Percentiles rank a stretch among this genome's conserved stretches.
These are phyloP conservation scores for Chimonanthus salicifolius DNA, from an alignment of 164 flowering plant species.

Conservation along the genomic window DNA sequence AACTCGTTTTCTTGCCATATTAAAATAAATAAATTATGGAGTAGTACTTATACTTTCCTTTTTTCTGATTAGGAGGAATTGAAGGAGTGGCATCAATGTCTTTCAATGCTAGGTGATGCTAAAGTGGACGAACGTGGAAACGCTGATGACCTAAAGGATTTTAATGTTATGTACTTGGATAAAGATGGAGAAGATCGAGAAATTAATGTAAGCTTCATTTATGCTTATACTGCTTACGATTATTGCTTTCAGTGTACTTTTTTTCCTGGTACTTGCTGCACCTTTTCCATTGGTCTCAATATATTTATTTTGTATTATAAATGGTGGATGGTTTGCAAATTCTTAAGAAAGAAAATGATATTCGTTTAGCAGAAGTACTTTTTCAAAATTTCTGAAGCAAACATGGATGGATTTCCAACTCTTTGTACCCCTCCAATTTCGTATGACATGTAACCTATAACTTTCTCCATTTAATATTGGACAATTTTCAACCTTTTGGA, in stretches of 20 bases:
- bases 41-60: neutral
- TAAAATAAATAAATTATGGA: neutral
- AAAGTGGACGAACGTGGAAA: constrained; percentile 85
- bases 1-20: neutral
- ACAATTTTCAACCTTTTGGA: too few species aligned
- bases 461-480: too few species aligned
- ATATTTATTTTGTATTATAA: neutral
- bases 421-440: too few species aligned
- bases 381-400: too few species aligned
- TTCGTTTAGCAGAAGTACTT: too few species aligned
- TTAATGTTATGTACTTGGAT: constrained; percentile 59
- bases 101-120: constrained; percentile 82
- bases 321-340: neutral
- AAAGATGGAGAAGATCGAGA: constrained; percentile 92
- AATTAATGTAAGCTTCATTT: constrained; percentile 60
- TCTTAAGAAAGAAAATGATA: neutral
- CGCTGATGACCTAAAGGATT: constrained; percentile 55
- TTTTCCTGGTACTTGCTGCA: too few species aligned
- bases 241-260: neutral
- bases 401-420: too few species aligned
- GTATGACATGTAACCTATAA: too few species aligned
- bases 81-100: constrained; percentile 96
- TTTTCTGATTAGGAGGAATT: constrained; percentile 58
- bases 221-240: neutral
- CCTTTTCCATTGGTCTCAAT: neutral